phyloP scores from a whole-genome alignment of 2,329 filamentous ascomycete species.

The Sporothrix schenckii region DNA sequence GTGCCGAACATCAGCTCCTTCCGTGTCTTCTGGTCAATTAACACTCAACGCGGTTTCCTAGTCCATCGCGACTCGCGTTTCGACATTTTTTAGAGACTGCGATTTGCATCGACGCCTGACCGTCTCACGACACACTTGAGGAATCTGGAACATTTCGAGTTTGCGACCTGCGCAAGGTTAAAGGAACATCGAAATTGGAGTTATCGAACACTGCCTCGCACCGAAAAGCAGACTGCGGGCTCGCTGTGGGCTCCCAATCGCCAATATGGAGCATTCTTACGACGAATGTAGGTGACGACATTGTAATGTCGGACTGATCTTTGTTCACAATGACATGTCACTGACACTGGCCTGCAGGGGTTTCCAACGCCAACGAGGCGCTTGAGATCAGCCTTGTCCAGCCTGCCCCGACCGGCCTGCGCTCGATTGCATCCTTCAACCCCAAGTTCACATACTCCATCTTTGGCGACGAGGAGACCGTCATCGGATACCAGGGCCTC shows the following conservation, averaged over 20 bases:
- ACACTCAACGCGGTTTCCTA: conserved; percentile 31
- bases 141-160: too few relatives aligned
- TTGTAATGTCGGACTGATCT: not conserved
- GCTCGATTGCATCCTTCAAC: conserved; percentile 70
- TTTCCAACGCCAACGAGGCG: conserved; percentile 63
- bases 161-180: not conserved
- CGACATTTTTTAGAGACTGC: conserved; percentile 9
- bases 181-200: not conserved
- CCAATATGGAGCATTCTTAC: conserved; percentile 34
- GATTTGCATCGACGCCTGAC: not conserved
- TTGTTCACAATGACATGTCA: not conserved
- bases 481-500: conserved; percentile 86
- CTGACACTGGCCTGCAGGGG: conserved; percentile 50
- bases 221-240: not conserved
- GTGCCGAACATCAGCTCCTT: conserved; percentile 14
- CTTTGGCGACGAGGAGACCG: conserved; percentile 88
- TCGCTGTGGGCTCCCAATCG: not conserved
- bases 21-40: conserved; percentile 9
- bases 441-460: conserved; percentile 89
- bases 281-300: conserved; percentile 33
- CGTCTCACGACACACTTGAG: not conserved
- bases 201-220: not conserved
- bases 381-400: conserved; percentile 63
- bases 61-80: conserved; percentile 34
- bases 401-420: conserved; percentile 53